A percentile compares a stretch with the other conserved stretches of the same genome.
Conservation (phyloP, 768 basidiomycete species). For the Roridomyces roridus region DNA sequence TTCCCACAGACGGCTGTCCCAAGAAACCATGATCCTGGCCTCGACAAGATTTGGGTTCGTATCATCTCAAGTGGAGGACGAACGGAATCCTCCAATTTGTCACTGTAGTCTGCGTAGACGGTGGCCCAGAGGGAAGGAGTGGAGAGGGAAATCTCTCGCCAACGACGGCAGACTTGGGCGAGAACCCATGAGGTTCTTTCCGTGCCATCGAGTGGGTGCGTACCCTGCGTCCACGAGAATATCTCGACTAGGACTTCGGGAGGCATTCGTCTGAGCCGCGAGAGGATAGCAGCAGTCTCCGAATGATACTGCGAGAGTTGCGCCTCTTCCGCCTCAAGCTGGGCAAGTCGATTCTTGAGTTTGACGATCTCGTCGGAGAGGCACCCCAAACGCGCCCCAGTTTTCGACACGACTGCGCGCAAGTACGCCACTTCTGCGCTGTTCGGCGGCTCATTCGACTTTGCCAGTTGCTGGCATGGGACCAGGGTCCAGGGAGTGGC, state of each 20-base stretch:
- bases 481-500: too few relatives aligned
- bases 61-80: background rate
- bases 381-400: background rate
- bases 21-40: background rate
- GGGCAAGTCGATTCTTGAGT: background rate
- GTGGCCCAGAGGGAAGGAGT: background rate
- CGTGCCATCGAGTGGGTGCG: background rate
- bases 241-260: background rate
- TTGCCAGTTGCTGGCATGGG: background rate
- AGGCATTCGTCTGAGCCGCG: background rate
- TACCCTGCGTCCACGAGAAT: background rate
- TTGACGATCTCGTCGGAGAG: background rate
- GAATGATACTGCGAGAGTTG: background rate
- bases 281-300: background rate
- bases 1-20: background rate
- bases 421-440: background rate
- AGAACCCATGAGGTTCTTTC: background rate
- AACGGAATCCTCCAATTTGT: background rate
- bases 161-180: background rate
- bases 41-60: background rate
- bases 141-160: background rate
- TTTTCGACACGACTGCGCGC: background rate
- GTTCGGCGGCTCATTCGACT: background rate
- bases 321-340: background rate
- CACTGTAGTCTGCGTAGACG: background rate